phyloP scores from a whole-genome alignment of 441 rosid genomes.

The Populus tomentosa region DNA sequence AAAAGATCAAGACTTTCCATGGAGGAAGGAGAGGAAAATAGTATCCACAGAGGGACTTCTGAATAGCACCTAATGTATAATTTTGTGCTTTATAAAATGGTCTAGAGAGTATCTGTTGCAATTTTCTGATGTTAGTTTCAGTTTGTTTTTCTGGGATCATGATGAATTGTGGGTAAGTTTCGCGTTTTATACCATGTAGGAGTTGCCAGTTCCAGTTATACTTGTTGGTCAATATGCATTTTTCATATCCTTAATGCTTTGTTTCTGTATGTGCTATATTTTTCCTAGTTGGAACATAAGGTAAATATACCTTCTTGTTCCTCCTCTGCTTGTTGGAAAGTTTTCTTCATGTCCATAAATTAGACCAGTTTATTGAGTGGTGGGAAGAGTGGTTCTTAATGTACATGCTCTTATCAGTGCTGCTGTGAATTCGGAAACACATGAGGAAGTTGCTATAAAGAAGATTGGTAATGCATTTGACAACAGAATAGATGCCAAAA shows the following conservation, averaged over 20 bases:
- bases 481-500: conserved; percentile 85
- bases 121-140: neutral
- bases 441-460: conserved; percentile 95
- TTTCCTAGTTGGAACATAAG: conserved; percentile 1
- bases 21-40: neutral
- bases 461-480: conserved; percentile 97
- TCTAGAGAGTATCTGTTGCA: neutral
- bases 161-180: neutral
- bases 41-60: neutral
- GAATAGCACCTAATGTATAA: neutral
- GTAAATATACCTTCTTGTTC: neutral
- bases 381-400: neutral
- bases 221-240: neutral
- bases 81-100: neutral
- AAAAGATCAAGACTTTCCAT: neutral
- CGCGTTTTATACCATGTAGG: neutral
- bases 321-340: neutral
- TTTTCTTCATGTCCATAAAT: neutral
- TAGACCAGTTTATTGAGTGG: neutral
- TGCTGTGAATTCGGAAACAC: conserved; percentile 84
- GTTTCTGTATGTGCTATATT: neutral
- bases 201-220: neutral
- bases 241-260: neutral
- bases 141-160: neutral
- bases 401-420: conserved; percentile 52